Base-by-base conservation (phyloP, 148 eudicot genomes). In the Euryodendron excelsum region DNA sequence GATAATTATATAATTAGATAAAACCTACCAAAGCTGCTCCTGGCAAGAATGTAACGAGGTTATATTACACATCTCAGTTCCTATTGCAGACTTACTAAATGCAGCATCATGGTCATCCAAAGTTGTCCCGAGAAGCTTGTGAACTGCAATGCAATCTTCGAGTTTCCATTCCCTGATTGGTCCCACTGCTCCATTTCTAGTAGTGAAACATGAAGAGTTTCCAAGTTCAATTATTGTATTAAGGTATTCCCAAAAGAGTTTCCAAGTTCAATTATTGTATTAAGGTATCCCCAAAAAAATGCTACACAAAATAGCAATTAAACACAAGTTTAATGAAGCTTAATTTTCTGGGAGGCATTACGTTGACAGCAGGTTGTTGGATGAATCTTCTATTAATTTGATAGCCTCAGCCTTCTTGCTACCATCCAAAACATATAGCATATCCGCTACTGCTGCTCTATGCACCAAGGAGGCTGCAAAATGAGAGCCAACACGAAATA, bases 381-480 rank as follows among this genome's bases (percentile, higher is more conserved):
- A 78, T 64, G 95, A 89, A 82, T 88, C 97, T 79, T 89, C 99
- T 53, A 96, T 83, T 76, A 93, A 81, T 79, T 80, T 86, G 58
- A 92, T 70, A 74, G 98, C 95, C 82, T 91, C 97, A 28, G 80
- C 72, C 82, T 91, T 96, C 86, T 88, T 91, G 84, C 73, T 82
- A 77, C 93, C 90, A 75, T 91, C 95, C 81, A 96, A 75, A 75
- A 90, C 88, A 86, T 82, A 75, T 20, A 89, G 80, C 99, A 96
- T 88, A 87, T 93, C 98, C 64, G 98, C 99, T 53, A 75, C 99
- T 53, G 98, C 97, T 53, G 91, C 90, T 84, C 99, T 91, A 85
- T 96, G 98, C 88, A 86, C 86, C 89, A 96, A 88, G 62, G 99
- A 96, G 76, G 86, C 99, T 96, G 90, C 80, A 74, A 69, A 44